A percentile compares a stretch with the other conserved stretches of the same genome.
phyloP scores from a whole-genome alignment of 2,329 filamentous ascomycete species.

The Neonectria hederae region DNA sequence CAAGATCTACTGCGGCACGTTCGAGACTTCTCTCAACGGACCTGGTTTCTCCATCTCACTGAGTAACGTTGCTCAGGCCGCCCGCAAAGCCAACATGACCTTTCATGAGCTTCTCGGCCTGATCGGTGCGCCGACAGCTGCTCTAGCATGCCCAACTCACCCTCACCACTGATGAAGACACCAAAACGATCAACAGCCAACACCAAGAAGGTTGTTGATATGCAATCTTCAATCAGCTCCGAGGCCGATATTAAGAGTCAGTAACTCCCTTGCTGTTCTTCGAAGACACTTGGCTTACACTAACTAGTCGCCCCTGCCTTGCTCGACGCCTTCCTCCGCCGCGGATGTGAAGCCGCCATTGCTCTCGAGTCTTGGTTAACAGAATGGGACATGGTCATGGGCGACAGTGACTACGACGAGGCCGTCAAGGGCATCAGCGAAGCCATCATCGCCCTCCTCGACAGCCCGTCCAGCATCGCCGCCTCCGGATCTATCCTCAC shows the following conservation, averaged over 20 bases:
- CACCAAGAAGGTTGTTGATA: constrained; percentile 2
- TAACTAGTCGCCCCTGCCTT: constrained; percentile 2
- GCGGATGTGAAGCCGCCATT: constrained; percentile 12
- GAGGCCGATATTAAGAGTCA: constrained; percentile 13
- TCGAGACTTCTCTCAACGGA: constrained; percentile 18
- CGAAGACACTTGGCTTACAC: not conserved
- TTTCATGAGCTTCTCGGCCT: not conserved
- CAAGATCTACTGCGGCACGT: constrained; percentile 21
- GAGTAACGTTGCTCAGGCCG: constrained; percentile 14
- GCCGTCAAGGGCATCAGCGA: constrained; percentile 43
- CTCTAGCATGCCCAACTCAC: constrained; percentile 13
- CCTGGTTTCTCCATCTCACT: constrained; percentile 19
- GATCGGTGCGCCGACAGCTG: constrained; percentile 6
- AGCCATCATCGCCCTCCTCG: constrained; percentile 42
- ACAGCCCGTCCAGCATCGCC: constrained; percentile 37
- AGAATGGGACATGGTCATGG: constrained; percentile 60
- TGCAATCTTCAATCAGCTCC: constrained; percentile 8
- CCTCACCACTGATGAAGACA: not conserved
- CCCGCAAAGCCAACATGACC: constrained; percentile 3
- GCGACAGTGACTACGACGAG: constrained; percentile 68
- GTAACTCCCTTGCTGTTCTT: not conserved
- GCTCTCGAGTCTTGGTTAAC: constrained; percentile 17
- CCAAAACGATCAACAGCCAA: not conserved
- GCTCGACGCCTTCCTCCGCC: constrained; percentile 3
- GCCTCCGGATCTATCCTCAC: constrained; percentile 45